Percentiles rank a stretch among this genome's conserved stretches.
Evolutionary conservation across 169 alveolate species (phyloP).

Genomic region (Plasmodium gonderi): DNA sequence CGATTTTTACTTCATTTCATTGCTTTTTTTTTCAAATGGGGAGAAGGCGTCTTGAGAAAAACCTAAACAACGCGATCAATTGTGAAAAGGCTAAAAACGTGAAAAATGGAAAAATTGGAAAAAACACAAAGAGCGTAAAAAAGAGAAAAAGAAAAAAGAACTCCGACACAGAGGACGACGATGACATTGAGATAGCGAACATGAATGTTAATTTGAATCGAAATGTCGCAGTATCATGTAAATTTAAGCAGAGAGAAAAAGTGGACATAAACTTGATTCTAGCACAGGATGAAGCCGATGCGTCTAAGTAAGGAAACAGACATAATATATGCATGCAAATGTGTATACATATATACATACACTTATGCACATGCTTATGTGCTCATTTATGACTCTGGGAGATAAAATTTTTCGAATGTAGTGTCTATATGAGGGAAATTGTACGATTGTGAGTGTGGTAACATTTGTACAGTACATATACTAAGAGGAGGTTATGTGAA

Average conservation of each 20-base stretch:
- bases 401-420: no score
- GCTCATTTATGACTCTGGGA: background rate
- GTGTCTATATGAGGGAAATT: no score
- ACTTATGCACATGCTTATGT: constrained; percentile 14
- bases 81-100: background rate
- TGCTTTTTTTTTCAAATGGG: constrained; percentile 45
- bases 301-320: constrained; percentile 76
- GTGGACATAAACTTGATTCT: constrained; percentile 80
- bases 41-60: constrained; percentile 50
- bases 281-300: constrained; percentile 85
- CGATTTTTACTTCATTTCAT: no score
- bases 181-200: constrained; percentile 62
- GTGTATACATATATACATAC: background rate
- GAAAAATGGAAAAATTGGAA: background rate
- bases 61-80: background rate
- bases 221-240: constrained; percentile 33
- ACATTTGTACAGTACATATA: background rate
- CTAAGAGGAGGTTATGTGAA: background rate
- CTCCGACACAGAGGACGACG: constrained; percentile 68
- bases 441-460: no score
- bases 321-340: background rate
- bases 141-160: constrained; percentile 66
- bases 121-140: constrained; percentile 26
- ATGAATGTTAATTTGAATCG: constrained; percentile 22
- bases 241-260: constrained; percentile 80